Base-by-base conservation (phyloP, 129 eudicot species). In the Saposhnikovia divaricata region DNA sequence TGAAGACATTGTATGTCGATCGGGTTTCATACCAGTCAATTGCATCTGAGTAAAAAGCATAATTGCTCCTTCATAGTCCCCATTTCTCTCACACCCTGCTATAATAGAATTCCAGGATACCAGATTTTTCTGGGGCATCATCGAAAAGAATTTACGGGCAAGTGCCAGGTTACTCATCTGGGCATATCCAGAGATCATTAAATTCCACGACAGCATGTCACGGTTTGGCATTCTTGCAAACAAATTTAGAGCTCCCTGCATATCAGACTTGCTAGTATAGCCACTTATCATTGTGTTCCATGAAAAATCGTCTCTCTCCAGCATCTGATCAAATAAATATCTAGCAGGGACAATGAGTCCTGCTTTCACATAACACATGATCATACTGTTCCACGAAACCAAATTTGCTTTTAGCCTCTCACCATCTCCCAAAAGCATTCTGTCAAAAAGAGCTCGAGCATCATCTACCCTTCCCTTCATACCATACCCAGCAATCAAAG, bases 401-500 rank as follows among this genome's bases (percentile, higher is more conserved):
- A 68, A 12, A 68, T 68, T 68, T 68, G 3, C 34, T 27, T 4
- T 68, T 25, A 68, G 18, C 73, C 44, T 27, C 21, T 68, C 6
- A 15, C 40, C 73, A 68, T 68, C 43, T 34, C 44, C 42, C 40
- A 15, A 31, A 27, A 82, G 61, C 85, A 78, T 80, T 46, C 65
- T 47, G 78, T 89, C 82, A 80, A 89, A 89, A 70, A 89, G 82
- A 42, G 75, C 69, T 9, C 82, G 81, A 46, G 92, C 92, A 74
- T 86, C 88, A 61, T 48, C 76, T 47, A 89, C 40, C 84, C 82
- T 74, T 69, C 92, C 90, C 70, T 71, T 80, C 80, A 86, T 85
- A 83, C 87, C 90, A 81, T 84, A 89, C 51, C 92, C 92, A 53
- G 87, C 90, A 84, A 89, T 86, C 84, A 89, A 80, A 80, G 90